Evolutionary conservation across 345 rosid genomes (phyloP).

Genomic region (Odontarrhena argentea): DNA sequence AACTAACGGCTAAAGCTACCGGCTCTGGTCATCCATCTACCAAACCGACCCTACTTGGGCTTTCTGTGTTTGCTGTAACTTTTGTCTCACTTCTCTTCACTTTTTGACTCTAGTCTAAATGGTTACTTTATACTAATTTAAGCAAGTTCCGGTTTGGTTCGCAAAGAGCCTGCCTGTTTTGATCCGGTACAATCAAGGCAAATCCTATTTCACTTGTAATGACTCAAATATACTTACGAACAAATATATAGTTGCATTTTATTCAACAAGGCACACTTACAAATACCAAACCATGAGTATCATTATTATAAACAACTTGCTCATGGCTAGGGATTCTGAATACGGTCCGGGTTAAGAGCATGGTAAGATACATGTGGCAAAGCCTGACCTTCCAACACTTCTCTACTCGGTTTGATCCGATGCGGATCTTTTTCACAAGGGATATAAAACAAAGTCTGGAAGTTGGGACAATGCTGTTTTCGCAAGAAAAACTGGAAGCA

Average conservation of each 20-base stretch:
- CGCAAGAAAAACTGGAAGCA: conserved; percentile 58
- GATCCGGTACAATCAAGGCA: background rate
- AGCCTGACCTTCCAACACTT: conserved; percentile 19
- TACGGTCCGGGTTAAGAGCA: conserved; percentile 31
- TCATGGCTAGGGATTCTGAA: conserved; percentile 34
- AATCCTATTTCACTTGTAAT: conserved; percentile 11
- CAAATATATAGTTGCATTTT: conserved; percentile 4
- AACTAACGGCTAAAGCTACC: conserved; percentile 38
- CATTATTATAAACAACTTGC: background rate
- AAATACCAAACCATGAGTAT: conserved; percentile 1
- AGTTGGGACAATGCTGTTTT: conserved; percentile 54
- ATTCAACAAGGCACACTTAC: background rate
- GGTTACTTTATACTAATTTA: conserved; percentile 12
- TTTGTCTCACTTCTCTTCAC: conserved; percentile 25
- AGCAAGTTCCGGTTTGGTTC: conserved; percentile 4
- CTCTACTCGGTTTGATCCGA: conserved; percentile 27
- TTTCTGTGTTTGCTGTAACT: conserved; percentile 39
- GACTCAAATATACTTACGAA: background rate
- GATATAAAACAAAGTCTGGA: conserved; percentile 46
- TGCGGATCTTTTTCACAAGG: conserved; percentile 49
- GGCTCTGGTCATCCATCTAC: conserved; percentile 37
- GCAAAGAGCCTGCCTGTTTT: conserved; percentile 5
- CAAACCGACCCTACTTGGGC: conserved; percentile 45
- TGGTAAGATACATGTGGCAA: conserved; percentile 23
- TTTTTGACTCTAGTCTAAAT: conserved; percentile 24